Evolutionary conservation across 2,329 filamentous ascomycete species (phyloP), one percentile per base, ranked within the genome.

Genomic region (Colletotrichum agaves): DNA sequence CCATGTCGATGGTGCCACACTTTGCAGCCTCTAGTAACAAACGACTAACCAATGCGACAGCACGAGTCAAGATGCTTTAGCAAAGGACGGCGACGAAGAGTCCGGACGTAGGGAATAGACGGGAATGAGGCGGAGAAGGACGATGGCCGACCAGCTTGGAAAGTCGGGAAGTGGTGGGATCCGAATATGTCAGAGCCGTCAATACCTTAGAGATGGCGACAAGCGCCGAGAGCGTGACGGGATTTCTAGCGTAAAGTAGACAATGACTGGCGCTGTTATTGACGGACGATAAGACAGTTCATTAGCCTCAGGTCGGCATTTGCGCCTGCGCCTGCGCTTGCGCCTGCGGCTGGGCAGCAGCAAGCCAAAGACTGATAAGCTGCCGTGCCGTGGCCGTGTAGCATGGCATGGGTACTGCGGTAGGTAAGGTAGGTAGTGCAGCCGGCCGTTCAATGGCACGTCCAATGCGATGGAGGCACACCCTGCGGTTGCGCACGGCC

Each of bases 21-120:
- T 43, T 39, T 55, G 39, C 59, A 59, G 39, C 27, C 11, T 33
- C 37, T 43, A 35, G 31, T 60, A 47, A 55, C 8, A 23, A 47
- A 52, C 21, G 49, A 35, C 33, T 53, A 60, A 49, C 41, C 61
- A 65, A 55, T 65, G 65, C 61, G 61, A 68, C 65, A 41, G 46
- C 65, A 68, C 21, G 65, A 68, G 65, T 68, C 65, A 68, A 67
- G 61, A 53, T 39, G 55, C 53, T 47, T 60, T 56, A 33, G 53
- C 55, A 13, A 53, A 64, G 49, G 53, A 55, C 61, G 61, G 63
- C 46, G 33, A 46, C 5, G 43, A 39, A 63, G 21, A 50, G 35
- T 31, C 63, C 50, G 52, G 15, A 17, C 33, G 21, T 23, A 50
- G 35, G 31, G 41, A 58, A 50, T 44, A 17, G 17, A 21, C 59